Base-by-base conservation (phyloP, 2,329 filamentous ascomycete species). In the Cladosporium sp. region DNA sequence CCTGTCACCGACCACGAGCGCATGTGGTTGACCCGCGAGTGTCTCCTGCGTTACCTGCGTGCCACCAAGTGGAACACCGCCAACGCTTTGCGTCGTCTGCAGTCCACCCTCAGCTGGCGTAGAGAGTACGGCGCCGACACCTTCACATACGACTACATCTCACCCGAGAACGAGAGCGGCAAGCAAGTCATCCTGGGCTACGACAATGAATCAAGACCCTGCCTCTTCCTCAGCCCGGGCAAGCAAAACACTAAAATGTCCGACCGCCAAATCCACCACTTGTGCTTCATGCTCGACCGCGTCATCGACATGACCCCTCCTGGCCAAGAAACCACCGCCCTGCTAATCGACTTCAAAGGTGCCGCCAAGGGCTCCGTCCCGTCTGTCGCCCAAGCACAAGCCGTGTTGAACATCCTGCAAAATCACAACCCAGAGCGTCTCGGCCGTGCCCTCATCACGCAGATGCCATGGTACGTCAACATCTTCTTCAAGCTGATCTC, bases 401-500 rank as follows among this genome's bases (percentile, higher is more conserved):
- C 95, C 77, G 89, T 92, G n/a, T 78, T 99, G 67, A 82, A 88
- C 72, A 96, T 99, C 66, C 80, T 99, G 61, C 94, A 99, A 77
- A 92, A 88, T 65, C 92, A 99, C 76, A 97, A 97, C 72, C 94
- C 94, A 0, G 94, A 99, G 78, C 81, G 94, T 57, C 79, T 99
- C 34, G 94, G 94, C 49, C 85, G 88, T 67, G 92, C 93, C 3
- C 81, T 97, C 67, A 90, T 97, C 62, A 89, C 92, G 65, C 95
- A 97, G 66, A 84, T 96, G 51, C 93, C 93, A 0, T 97, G 90
- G 86, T 83, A 96, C 63, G 90, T 97, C 61, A 88, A 85, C 74
- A 89, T 89, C 52, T 99, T 99, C 82, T 96, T 97, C 82, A 97
- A 96, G 76, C 79, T 97, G 68, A 92, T 99, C 76, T 92, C 86